Conservation (phyloP, 768 basidiomycete species). For the Mycena rosella region DNA sequence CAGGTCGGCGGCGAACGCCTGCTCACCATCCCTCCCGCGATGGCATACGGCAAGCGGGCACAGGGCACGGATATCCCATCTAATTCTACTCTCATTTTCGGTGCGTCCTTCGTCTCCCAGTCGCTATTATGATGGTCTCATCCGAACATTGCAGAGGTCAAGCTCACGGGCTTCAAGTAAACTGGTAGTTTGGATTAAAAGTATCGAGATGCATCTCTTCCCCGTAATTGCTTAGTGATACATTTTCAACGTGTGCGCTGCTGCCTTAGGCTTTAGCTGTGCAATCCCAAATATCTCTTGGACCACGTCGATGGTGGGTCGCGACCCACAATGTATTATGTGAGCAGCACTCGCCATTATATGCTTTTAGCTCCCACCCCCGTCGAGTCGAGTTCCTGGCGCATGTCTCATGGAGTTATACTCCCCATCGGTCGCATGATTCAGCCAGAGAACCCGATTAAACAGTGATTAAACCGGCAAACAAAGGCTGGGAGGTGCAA, state of each 20-base stretch:
- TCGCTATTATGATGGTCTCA: background rate
- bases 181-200: conserved; percentile 24
- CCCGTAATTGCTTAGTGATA: conserved; percentile 33
- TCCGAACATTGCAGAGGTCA: conserved; percentile 65
- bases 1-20: conserved; percentile 89
- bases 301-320: background rate
- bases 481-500: background rate
- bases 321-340: too few species aligned
- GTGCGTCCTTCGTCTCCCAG: conserved; percentile 53
- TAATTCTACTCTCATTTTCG: conserved; percentile 87
- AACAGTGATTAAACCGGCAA: background rate
- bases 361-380: background rate
- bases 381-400: too few species aligned
- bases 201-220: conserved; percentile 32
- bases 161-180: conserved; percentile 77
- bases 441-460: too few species aligned
- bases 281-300: background rate
- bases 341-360: background rate
- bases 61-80: conserved; percentile 71
- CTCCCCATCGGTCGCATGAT: background rate
- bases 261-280: too few species aligned
- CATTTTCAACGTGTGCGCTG: background rate
- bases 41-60: conserved; percentile 79
- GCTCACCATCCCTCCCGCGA: conserved; percentile 77
- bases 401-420: too few species aligned